Evolutionary conservation across 352 stramenopile genomes (phyloP).

Genomic region (Globisporangium ultimum): DNA sequence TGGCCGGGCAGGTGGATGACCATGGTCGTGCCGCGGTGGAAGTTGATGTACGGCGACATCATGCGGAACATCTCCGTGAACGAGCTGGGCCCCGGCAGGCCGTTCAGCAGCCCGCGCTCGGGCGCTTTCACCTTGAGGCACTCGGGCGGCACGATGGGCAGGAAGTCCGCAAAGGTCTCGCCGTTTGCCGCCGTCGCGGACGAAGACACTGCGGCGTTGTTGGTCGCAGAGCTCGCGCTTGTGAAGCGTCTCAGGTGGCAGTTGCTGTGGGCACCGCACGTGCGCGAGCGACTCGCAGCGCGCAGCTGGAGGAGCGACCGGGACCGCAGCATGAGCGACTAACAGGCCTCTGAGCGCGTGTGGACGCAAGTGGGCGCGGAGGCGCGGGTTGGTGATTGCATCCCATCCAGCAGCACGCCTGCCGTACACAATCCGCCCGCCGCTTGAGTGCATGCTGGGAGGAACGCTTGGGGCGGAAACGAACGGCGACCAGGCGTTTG

Average conservation of each 20-base stretch:
- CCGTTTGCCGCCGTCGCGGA: not conserved
- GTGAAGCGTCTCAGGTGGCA: too few relatives aligned
- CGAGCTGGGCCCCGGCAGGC: conserved; percentile 41
- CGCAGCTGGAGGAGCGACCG: conserved; percentile 8
- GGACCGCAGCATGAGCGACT: conserved; percentile 1
- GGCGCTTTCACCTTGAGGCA: conserved; percentile 66
- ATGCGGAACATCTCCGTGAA: conserved; percentile 93
- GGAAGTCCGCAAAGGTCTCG: conserved; percentile 43
- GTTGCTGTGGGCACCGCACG: not conserved
- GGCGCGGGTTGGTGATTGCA: not conserved
- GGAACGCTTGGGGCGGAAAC: not conserved
- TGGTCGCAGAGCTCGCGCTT: not conserved
- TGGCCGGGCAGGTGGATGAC: conserved; percentile 96
- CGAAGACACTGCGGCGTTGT: not conserved
- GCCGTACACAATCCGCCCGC: not conserved
- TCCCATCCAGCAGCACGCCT: not conserved
- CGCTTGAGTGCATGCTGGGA: not conserved
- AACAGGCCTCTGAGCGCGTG: not conserved
- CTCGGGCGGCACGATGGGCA: conserved; percentile 72
- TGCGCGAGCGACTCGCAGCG: not conserved
- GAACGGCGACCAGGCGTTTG: not conserved
- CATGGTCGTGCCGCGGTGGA: conserved; percentile 93
- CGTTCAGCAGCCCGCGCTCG: conserved; percentile 12
- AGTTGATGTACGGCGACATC: conserved; percentile 97
- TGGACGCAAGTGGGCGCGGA: not conserved